Conservation (phyloP, 1,284 basidiomycete species). For the Apiotrichum porosum region DNA sequence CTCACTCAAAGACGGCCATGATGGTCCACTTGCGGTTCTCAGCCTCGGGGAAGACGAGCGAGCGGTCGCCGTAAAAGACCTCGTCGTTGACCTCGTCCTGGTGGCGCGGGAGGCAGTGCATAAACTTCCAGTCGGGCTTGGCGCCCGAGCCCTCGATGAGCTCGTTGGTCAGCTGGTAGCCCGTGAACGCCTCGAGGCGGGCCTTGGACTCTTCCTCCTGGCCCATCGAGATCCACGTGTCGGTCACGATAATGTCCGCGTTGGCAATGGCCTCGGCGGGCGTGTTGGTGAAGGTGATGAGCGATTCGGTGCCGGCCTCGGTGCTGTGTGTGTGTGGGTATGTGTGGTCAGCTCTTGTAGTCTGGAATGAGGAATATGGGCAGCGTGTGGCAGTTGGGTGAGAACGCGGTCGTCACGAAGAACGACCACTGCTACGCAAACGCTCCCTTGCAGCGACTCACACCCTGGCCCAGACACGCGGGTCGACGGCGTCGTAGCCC, state of each 20-base stretch:
- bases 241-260: conserved; percentile 91
- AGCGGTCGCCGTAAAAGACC: conserved; percentile 56
- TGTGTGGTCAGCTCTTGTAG: too few relatives aligned
- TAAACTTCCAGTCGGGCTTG: conserved; percentile 85
- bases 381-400: too few relatives aligned
- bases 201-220: conserved; percentile 92
- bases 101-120: conserved; percentile 94
- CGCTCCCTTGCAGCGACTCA: too few relatives aligned
- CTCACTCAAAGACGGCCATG: conserved; percentile 58
- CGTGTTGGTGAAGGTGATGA: conserved; percentile 45
- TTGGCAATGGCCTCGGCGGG: conserved; percentile 81
- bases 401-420: too few relatives aligned
- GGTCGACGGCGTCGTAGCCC: conserved; percentile 62
- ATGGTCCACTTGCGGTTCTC: conserved; percentile 94
- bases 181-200: conserved; percentile 77
- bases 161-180: conserved; percentile 90
- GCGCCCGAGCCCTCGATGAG: conserved; percentile 74
- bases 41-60: conserved; percentile 52
- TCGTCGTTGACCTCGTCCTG: conserved; percentile 90
- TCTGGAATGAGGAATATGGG: too few relatives aligned
- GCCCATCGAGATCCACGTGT: conserved; percentile 99
- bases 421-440: too few relatives aligned
- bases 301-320: conserved; percentile 39
- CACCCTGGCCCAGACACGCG: conserved; percentile 73
- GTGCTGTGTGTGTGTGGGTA: conserved; percentile 20